These are phyloP conservation scores for Hevea brasiliensis DNA, from an alignment of 345 rosid species.

Conservation along the genomic window DNA sequence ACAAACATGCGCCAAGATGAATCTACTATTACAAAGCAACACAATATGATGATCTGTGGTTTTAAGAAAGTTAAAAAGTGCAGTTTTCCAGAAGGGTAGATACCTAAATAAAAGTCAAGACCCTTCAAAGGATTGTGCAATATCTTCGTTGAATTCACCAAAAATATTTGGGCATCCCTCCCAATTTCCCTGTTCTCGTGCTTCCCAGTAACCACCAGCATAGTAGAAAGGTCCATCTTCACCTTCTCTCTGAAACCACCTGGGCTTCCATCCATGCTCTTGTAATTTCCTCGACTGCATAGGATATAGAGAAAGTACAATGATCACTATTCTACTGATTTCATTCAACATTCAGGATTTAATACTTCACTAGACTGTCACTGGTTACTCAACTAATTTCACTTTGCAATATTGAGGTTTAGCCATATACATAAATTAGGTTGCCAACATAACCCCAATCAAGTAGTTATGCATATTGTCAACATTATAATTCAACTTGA, in stretches of 20 bases:
- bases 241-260: conserved; percentile 70
- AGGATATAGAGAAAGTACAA: not conserved
- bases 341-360: too few species aligned
- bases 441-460: too few species aligned
- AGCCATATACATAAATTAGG: not conserved
- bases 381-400: not conserved
- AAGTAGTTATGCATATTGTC: not conserved
- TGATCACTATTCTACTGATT: too few species aligned
- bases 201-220: conserved; percentile 90
- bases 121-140: conserved; percentile 32
- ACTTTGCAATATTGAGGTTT: too few species aligned
- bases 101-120: conserved; percentile 35
- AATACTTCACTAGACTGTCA: not conserved
- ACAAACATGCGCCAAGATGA: not conserved
- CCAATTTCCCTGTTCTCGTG: conserved; percentile 66
- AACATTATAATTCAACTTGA: not conserved
- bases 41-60: not conserved
- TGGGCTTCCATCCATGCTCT: conserved; percentile 89
- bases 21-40: not conserved
- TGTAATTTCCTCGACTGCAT: conserved; percentile 80
- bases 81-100: conserved; percentile 5
- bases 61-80: too few species aligned
- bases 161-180: conserved; percentile 76
- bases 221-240: conserved; percentile 63
- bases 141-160: conserved; percentile 62